Evolutionary conservation across 495 filamentous ascomycete species (phyloP).

Genomic region (Penicillium fimorum): DNA sequence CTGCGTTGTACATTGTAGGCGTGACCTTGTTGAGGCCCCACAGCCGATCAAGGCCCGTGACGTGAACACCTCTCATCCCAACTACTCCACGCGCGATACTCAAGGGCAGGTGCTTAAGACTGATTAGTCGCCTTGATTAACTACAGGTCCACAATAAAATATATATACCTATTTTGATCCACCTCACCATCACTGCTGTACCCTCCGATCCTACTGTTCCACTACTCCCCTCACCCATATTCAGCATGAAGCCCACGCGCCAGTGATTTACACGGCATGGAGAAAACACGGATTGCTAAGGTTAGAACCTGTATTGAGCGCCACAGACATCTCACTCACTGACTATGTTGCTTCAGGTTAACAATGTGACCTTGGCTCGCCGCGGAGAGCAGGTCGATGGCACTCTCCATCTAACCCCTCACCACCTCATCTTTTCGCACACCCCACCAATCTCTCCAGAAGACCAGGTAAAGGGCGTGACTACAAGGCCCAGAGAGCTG

Average conservation of each 20-base stretch:
- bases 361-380: slow-evolving; percentile 62
- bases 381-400: slow-evolving; percentile 59
- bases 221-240: slow-evolving; percentile 12
- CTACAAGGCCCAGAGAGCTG: slow-evolving; percentile 62
- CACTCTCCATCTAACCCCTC: slow-evolving; percentile 62
- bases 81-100: slow-evolving; percentile 6
- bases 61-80: slow-evolving; percentile 12
- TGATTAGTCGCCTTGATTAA: slow-evolving; percentile 4
- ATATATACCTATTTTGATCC: neutral
- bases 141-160: neutral
- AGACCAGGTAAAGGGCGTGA: slow-evolving; percentile 31
- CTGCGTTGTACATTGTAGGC: slow-evolving; percentile 8
- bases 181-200: neutral
- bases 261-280: slow-evolving; percentile 48
- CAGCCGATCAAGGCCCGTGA: slow-evolving; percentile 10
- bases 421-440: slow-evolving; percentile 64
- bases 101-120: neutral
- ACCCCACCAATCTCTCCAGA: slow-evolving; percentile 39
- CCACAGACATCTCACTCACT: slow-evolving; percentile 7
- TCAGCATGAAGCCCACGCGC: slow-evolving; percentile 40
- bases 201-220: neutral
- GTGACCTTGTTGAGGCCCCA: slow-evolving; percentile 14
- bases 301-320: slow-evolving; percentile 24
- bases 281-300: slow-evolving; percentile 58
- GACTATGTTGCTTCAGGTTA: slow-evolving; percentile 41